Percentiles rank a stretch among this genome's conserved stretches.
Conservation (phyloP, 371 early-diverging fungal genomes). For the Capillidium heterosporum region DNA sequence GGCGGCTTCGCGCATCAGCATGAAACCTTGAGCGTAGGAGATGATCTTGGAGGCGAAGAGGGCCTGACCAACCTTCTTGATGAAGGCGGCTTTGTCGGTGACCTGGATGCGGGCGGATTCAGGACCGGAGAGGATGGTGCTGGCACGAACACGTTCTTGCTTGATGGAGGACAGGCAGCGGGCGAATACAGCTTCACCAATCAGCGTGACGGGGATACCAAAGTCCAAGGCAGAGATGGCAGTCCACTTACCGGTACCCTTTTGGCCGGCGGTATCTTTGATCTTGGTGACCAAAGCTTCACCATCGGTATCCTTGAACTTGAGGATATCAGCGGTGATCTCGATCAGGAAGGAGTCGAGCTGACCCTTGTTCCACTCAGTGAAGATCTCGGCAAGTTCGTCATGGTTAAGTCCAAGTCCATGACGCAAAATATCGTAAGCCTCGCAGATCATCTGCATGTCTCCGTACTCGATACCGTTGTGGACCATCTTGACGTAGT, state of each 20-base stretch:
- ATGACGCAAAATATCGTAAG: conserved; percentile 82
- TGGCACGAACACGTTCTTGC: conserved; percentile 80
- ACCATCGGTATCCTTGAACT: conserved; percentile 78
- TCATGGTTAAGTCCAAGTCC: conserved; percentile 59
- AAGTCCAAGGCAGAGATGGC: conserved; percentile 86
- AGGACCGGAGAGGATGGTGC: conserved; percentile 67
- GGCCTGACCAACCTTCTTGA: conserved; percentile 79
- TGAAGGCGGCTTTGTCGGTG: conserved; percentile 69
- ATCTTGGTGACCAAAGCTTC: conserved; percentile 82
- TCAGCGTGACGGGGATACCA: conserved; percentile 86
- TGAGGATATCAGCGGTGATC: conserved; percentile 84
- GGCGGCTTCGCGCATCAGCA: conserved; percentile 92
- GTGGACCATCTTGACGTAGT: conserved; percentile 99
- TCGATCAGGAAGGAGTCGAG: conserved; percentile 95
- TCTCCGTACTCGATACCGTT: conserved; percentile 99
- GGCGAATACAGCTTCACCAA: conserved; percentile 95
- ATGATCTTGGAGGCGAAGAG: conserved; percentile 94
- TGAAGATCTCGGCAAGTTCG: conserved; percentile 78
- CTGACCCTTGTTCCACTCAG: conserved; percentile 88
- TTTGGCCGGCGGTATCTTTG: conserved; percentile 93
- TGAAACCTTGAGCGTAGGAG: conserved; percentile 98
- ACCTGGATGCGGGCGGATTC: conserved; percentile 29
- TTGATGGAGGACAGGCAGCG: conserved; percentile 92
- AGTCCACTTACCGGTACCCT: conserved; percentile 99
- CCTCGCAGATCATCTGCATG: conserved; percentile 98